A percentile compares a stretch with the other conserved stretches of the same genome.
Conservation (phyloP, 257 asterid species). For the Rehmannia glutinosa region DNA sequence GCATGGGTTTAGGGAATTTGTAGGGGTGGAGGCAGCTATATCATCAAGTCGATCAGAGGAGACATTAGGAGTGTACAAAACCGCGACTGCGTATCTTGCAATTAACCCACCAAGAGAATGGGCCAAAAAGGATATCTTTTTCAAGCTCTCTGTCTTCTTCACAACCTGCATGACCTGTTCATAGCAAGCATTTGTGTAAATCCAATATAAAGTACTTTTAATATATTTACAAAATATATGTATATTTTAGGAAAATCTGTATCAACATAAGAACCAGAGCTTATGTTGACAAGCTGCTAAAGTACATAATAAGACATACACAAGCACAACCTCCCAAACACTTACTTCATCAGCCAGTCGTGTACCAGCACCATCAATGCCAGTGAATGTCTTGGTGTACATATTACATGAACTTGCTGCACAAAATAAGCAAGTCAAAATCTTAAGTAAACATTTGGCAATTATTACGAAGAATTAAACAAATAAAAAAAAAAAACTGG, state of each 20-base stretch:
- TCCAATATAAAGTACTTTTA: not conserved
- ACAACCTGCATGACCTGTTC: constrained; percentile 68
- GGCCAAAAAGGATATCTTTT: constrained; percentile 79
- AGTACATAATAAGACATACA: not conserved
- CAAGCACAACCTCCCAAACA: constrained; percentile 2
- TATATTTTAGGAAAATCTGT: not conserved
- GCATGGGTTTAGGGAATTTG: constrained; percentile 23
- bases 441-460: not conserved
- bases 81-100: constrained; percentile 84
- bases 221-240: not conserved
- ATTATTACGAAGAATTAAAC: not conserved
- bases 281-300: not conserved
- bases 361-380: constrained; percentile 86
- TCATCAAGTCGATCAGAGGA: constrained; percentile 24
- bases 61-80: constrained; percentile 48
- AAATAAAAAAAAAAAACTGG: not conserved
- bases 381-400: constrained; percentile 82
- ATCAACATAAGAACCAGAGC: not conserved
- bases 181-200: not conserved
- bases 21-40: constrained; percentile 24
- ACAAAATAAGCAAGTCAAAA: constrained; percentile 24
- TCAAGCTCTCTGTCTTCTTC: constrained; percentile 52
- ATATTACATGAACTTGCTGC: constrained; percentile 89
- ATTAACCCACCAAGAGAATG: constrained; percentile 98
- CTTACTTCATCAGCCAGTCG: constrained; percentile 96